Conservation (phyloP, 164 flowering plant genomes). For the Umbilicus rupestris region DNA sequence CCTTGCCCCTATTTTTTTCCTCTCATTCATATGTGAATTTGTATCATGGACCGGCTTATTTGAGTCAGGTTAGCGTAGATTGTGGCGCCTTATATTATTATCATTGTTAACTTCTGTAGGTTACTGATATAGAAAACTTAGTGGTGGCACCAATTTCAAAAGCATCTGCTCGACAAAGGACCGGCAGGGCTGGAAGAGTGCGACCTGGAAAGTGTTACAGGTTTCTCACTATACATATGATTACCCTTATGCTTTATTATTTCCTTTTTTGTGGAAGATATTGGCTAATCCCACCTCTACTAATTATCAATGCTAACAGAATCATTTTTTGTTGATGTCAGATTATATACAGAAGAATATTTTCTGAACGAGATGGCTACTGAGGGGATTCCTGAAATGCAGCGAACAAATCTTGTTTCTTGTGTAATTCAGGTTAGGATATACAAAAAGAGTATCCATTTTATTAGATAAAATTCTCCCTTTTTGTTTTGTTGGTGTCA, state of each 20-base stretch:
- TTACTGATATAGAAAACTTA: constrained; percentile 84
- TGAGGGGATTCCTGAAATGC: constrained; percentile 91
- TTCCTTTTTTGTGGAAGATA: background rate
- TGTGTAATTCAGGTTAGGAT: constrained; percentile 70
- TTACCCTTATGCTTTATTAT: background rate
- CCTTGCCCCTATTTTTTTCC: background rate
- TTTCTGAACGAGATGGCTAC: constrained; percentile 65
- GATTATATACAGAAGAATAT: constrained; percentile 90
- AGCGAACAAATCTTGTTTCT: constrained; percentile 85
- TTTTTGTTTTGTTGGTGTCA: background rate
- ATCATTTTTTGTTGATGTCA: constrained; percentile 18
- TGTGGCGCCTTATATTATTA: background rate
- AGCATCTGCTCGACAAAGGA: constrained; percentile 95
- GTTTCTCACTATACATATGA: constrained; percentile 20
- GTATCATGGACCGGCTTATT: background rate
- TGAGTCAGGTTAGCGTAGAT: background rate
- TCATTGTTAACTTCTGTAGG: constrained; percentile 23
- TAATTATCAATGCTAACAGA: background rate
- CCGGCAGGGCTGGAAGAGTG: constrained; percentile 98
- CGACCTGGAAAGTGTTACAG: constrained; percentile 97
- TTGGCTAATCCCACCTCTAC: background rate
- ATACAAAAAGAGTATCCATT: background rate
- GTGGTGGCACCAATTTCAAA: constrained; percentile 90
- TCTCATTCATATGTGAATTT: background rate
- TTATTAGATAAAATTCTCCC: background rate